A percentile compares a stretch with the other conserved stretches of the same genome.
phyloP scores from a whole-genome alignment of 2,329 filamentous ascomycete genomes.

The Salinomyces thailandicus region DNA sequence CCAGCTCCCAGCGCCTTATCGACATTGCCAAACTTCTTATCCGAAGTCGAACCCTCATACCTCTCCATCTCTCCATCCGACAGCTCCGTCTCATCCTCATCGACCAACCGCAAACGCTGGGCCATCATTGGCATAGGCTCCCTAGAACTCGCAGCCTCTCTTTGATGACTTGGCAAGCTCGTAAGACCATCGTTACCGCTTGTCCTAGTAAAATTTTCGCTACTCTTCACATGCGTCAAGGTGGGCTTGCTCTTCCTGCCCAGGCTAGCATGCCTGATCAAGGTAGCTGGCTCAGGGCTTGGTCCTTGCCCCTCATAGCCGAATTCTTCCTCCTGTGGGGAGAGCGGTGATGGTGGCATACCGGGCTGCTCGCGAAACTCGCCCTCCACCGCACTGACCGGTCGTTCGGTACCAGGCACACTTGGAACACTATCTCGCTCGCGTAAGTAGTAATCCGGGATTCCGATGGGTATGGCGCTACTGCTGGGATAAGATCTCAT shows the following conservation, averaged over 20 bases:
- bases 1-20: constrained; percentile 9
- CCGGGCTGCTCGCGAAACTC: constrained; percentile 1
- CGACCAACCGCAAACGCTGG: not conserved
- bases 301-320: constrained; percentile 1
- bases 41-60: constrained; percentile 1
- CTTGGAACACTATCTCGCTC: constrained; percentile 16
- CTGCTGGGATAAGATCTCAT: constrained; percentile 38
- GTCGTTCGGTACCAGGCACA: constrained; percentile 7
- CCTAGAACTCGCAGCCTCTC: not conserved
- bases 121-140: not conserved
- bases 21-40: not conserved
- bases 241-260: constrained; percentile 39
- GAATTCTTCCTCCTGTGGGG: not conserved
- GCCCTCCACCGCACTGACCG: not conserved
- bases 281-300: constrained; percentile 11
- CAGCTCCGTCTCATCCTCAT: not conserved
- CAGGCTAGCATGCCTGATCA: constrained; percentile 40
- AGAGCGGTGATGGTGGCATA: constrained; percentile 1
- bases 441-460: constrained; percentile 32
- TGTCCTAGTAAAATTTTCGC: constrained; percentile 22
- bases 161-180: constrained; percentile 14
- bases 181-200: constrained; percentile 8
- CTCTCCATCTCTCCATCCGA: not conserved
- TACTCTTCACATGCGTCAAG: constrained; percentile 38
- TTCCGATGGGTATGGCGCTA: constrained; percentile 36